phyloP scores from a whole-genome alignment of 177 flowering plant species.

The Tripterygium wilfordii region DNA sequence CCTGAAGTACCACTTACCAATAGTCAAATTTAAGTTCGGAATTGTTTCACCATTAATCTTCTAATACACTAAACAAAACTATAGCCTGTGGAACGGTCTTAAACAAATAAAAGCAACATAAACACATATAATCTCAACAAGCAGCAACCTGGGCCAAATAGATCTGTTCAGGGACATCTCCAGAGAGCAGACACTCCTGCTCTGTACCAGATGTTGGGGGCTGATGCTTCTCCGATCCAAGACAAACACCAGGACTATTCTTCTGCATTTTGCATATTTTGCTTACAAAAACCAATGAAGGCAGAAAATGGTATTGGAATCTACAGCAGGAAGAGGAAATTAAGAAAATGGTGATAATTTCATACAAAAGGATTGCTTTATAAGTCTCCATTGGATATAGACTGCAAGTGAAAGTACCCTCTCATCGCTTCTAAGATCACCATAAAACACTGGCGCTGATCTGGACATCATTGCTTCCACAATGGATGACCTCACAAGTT shows the following conservation, averaged over 20 bases:
- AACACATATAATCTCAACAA: too few species aligned
- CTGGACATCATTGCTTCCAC: constrained; percentile 91
- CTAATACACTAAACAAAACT: too few species aligned
- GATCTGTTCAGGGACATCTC: constrained; percentile 42
- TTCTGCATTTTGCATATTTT: constrained; percentile 15
- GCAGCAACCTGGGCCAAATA: constrained; percentile 79
- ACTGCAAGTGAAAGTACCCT: constrained; percentile 42
- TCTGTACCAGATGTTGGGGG: constrained; percentile 14
- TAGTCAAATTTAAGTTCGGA: too few species aligned
- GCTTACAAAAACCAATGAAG: constrained; percentile 63
- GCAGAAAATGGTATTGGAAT: constrained; percentile 69
- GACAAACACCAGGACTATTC: constrained; percentile 11
- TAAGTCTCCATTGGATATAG: too few species aligned
- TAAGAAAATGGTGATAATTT: not conserved
- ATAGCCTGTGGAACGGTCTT: too few species aligned
- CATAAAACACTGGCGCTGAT: constrained; percentile 78
- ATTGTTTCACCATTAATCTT: too few species aligned
- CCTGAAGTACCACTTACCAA: constrained; percentile 31
- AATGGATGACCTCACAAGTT: constrained; percentile 49
- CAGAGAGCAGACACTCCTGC: constrained; percentile 15
- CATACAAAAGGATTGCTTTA: too few species aligned
- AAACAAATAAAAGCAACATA: too few species aligned
- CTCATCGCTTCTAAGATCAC: constrained; percentile 88
- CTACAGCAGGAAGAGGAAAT: constrained; percentile 26
- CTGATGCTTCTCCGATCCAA: constrained; percentile 20